phyloP scores from a whole-genome alignment of 1,284 basidiomycete genomes.

The Schizophyllum amplum region DNA sequence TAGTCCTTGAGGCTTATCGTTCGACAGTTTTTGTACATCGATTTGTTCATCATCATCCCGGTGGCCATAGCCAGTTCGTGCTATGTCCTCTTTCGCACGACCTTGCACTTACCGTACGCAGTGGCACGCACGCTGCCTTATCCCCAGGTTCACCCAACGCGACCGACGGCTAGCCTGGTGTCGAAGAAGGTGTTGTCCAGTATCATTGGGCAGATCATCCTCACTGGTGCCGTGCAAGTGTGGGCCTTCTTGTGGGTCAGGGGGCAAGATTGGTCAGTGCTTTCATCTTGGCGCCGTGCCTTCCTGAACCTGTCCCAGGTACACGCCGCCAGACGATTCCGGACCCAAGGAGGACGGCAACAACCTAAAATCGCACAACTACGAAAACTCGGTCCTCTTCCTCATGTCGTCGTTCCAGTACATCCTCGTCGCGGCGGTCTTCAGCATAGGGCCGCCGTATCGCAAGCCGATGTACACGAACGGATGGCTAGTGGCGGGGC shows the following conservation, averaged over 20 bases:
- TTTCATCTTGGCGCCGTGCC: neutral
- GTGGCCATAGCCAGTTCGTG: conserved; percentile 87
- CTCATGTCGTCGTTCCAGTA: conserved; percentile 97
- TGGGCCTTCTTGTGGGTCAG: conserved; percentile 90
- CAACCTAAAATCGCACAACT: conserved; percentile 86
- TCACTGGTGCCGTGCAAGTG: conserved; percentile 80
- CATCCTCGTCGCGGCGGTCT: conserved; percentile 92
- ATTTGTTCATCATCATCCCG: conserved; percentile 96
- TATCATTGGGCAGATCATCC: conserved; percentile 87
- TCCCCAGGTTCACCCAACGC: conserved; percentile 79
- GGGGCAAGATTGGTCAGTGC: conserved; percentile 65
- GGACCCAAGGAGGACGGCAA: conserved; percentile 53
- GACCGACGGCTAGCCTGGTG: conserved; percentile 94
- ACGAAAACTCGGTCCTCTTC: conserved; percentile 91
- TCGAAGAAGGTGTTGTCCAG: conserved; percentile 94
- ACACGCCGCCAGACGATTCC: conserved; percentile 45
- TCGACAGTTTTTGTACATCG: conserved; percentile 88
- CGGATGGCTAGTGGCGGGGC: conserved; percentile 70
- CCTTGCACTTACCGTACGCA: conserved; percentile 21
- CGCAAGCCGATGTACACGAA: conserved; percentile 95
- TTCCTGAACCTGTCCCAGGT: conserved; percentile 33
- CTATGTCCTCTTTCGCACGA: conserved; percentile 6
- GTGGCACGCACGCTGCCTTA: conserved; percentile 95
- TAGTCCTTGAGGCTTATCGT: no score
- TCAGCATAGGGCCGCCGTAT: conserved; percentile 97